Evolutionary conservation across 225 moss, liverwort and hornwort genomes (phyloP), one percentile per base, ranked within the genome.

Genomic region (Lunularia cruciata): DNA sequence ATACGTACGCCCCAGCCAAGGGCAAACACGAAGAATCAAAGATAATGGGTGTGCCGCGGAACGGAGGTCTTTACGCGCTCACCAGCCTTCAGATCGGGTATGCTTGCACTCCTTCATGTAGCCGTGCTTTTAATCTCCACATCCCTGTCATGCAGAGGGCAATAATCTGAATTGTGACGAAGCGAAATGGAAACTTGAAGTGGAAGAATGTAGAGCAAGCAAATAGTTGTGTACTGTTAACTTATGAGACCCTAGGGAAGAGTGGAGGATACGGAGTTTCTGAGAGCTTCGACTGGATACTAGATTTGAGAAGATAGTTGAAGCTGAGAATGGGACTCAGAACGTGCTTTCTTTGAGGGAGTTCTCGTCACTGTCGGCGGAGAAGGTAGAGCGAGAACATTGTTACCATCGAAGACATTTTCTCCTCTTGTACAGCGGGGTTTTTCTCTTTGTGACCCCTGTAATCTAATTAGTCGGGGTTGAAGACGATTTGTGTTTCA

Each of bases 31-130:
- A 67, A n/a, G 47, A 47, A 47, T 47, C 65, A n/a, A n/a, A n/a
- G 7, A 36, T 52, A n/a, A 81, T 81, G 80, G 73, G 63, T 60
- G 33, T 72, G 30, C 76, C 80, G 25, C 68, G 47, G 31, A 76
- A 39, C 20, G 57, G 68, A 11, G 72, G 78, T 52, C 68, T 79
- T 3, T 83, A 83, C 22, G 70, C 75, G 35, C 78, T 83, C 57
- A 78, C 78, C 57, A 75, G 74, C 68, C 78, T 83, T 10, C 83
- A 83, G 78, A 83, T 83, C 42, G 83, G 83, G 83, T 83, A 11
- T 36, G 67, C n/a, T 49, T 36, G 2, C n/a, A n/a, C n/a, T n/a
- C 31, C 49, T 51, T 48, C 6, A 14, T 20, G 31, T 42, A 38
- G 16, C 42, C 25, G 39, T 15, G 43, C 26, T 42, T 45, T 43